Conservation (phyloP, 2,329 filamentous ascomycete genomes). For the Colletotrichum zoysiae region DNA sequence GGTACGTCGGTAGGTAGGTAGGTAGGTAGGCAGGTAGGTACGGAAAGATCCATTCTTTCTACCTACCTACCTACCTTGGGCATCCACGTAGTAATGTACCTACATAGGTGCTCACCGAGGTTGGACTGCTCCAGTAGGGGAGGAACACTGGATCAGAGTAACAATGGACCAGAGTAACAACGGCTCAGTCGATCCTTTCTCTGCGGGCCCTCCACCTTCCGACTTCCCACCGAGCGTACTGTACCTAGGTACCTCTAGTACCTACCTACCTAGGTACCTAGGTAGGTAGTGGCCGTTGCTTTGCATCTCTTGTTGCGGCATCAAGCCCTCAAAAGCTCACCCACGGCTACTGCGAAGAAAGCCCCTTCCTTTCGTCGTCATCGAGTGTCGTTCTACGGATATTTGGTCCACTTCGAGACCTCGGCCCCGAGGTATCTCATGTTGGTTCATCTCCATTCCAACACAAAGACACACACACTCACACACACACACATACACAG, state of each 20-base stretch:
- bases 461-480: neutral
- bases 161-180: slow-evolving; percentile 20
- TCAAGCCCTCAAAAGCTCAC: no score
- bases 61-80: no score
- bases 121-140: neutral
- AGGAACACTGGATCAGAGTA: neutral
- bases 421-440: slow-evolving; percentile 24
- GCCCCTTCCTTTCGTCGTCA: slow-evolving; percentile 1
- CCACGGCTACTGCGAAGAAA: neutral
- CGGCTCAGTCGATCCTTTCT: slow-evolving; percentile 19
- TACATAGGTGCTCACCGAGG: no score
- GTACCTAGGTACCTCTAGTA: no score
- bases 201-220: slow-evolving; percentile 1
- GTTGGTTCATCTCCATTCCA: neutral
- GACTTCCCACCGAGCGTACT: neutral
- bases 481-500: neutral
- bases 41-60: neutral
- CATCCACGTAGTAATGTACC: no score
- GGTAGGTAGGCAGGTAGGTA: neutral
- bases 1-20: no score
- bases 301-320: neutral
- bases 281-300: no score
- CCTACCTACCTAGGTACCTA: no score
- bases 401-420: slow-evolving; percentile 10
- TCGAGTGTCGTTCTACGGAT: neutral